Evolutionary conservation across 495 filamentous ascomycete genomes (phyloP).

Genomic region (Glonium stellatum): DNA sequence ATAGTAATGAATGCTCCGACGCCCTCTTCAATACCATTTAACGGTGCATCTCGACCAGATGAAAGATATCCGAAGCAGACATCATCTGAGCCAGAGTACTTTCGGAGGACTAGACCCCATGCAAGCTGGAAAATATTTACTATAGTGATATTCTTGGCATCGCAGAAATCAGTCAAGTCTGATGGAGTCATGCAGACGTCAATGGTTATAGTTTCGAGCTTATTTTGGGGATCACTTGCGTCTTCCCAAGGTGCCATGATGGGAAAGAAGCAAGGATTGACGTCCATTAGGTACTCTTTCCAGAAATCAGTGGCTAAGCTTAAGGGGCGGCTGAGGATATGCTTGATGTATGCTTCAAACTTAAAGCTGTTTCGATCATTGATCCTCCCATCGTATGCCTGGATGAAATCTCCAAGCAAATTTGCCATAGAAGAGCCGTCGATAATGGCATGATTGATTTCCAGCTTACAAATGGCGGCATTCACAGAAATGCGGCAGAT

Average conservation of each 20-base stretch:
- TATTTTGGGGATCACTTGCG: slow-evolving; percentile 6
- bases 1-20: slow-evolving; percentile 23
- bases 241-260: slow-evolving; percentile 11
- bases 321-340: slow-evolving; percentile 7
- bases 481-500: slow-evolving; percentile 11
- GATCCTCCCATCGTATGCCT: slow-evolving; percentile 19
- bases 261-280: slow-evolving; percentile 17
- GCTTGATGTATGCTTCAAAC: slow-evolving; percentile 18
- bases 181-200: slow-evolving; percentile 8
- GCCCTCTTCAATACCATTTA: slow-evolving; percentile 17
- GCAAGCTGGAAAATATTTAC: slow-evolving; percentile 20
- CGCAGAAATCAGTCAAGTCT: slow-evolving; percentile 13
- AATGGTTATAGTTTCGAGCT: slow-evolving; percentile 11
- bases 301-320: slow-evolving; percentile 13
- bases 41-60: slow-evolving; percentile 18
- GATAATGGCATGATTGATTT: slow-evolving; percentile 18
- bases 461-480: slow-evolving; percentile 14
- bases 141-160: slow-evolving; percentile 10
- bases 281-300: slow-evolving; percentile 13
- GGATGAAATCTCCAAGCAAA: slow-evolving; percentile 31
- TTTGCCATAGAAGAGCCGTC: slow-evolving; percentile 26
- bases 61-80: slow-evolving; percentile 23
- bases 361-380: slow-evolving; percentile 7
- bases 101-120: slow-evolving; percentile 15
- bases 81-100: slow-evolving; percentile 16